These are phyloP conservation scores for Aspergillus steynii DNA, from an alignment of 495 filamentous ascomycete genomes.

Conservation along the genomic window DNA sequence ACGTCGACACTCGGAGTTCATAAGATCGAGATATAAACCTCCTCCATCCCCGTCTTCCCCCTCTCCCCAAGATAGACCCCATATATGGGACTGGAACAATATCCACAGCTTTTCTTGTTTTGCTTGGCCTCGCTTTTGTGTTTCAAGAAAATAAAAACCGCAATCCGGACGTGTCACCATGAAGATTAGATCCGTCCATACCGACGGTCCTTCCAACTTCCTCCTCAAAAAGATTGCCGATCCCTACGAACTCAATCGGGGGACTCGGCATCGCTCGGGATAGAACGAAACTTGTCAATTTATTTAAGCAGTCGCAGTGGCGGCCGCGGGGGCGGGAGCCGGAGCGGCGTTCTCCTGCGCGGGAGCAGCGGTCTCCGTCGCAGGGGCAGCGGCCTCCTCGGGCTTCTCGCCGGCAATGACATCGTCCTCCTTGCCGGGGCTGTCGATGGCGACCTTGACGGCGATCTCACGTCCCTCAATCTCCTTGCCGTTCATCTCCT, in stretches of 20 bases:
- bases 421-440: constrained; percentile 96
- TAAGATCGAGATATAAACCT: not conserved
- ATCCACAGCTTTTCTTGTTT: constrained; percentile 17
- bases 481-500: constrained; percentile 98
- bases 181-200: constrained; percentile 12
- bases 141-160: constrained; percentile 3
- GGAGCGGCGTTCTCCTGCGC: constrained; percentile 39
- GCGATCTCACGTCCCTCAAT: constrained; percentile 98
- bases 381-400: constrained; percentile 30
- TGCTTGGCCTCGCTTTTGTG: constrained; percentile 13
- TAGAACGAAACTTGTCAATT: constrained; percentile 2
- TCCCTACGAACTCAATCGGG: constrained; percentile 5
- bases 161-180: constrained; percentile 3
- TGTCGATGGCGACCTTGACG: constrained; percentile 99
- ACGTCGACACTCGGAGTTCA: constrained; percentile 6
- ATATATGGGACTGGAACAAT: constrained; percentile 6
- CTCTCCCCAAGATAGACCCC: constrained; percentile 1
- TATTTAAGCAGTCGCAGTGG: constrained; percentile 10
- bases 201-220: constrained; percentile 17
- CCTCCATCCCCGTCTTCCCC: not conserved
- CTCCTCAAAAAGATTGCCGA: constrained; percentile 7
- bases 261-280: constrained; percentile 19
- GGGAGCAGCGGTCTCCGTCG: constrained; percentile 36
- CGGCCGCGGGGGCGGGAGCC: constrained; percentile 35
- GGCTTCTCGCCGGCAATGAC: constrained; percentile 56